Evolutionary conservation across 805 yeast species (phyloP), one percentile per base, ranked within the genome.

Genomic region (Yarrowia divulgata): DNA sequence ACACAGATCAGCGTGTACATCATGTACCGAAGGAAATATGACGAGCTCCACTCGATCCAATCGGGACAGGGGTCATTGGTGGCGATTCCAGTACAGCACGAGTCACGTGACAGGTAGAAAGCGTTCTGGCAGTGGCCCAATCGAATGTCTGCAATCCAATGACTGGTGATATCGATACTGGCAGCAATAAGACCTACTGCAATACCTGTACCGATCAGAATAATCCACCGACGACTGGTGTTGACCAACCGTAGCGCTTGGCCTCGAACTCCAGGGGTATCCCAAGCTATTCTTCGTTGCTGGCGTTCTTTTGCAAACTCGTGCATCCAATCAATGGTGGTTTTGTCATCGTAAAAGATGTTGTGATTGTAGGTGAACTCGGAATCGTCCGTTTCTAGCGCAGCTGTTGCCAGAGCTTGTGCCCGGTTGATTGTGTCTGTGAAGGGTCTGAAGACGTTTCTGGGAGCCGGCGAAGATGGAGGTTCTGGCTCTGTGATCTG

Each of bases 151-250:
- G 90, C 89, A 29, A 94, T 79, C 86, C 94, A 93, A 67, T 90
- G 92, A 0, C 97, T 89, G 10, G 90, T 83, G 10, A 93, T 84
- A 73, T 91, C 93, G 66, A 93, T 80, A 23, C 83, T 82, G 0
- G 93, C 94, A 0, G 97, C 97, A 46, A 91, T 85, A 1, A 86
- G 73, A 1, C 98, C 99, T 54, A 91, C 89, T 1, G 82, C 71
- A 0, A 90, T 73, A 0, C 98, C 97, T 71, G 91, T 90, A 1
- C 83, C 73, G 0, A 93, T 85, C 48, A 94, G 79, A 0, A 90
- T 87, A 0, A 90, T 73, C 89, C 97, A 91, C 63, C 84, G 82
- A 71, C 83, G 85, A 2, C 82, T 74, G 3, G 74, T 52, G 42
- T 74, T 76, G 16, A 70, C 68, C 2, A 77, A n/a, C 42, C 54